Base-by-base conservation (phyloP, 345 rosid species). In the Alliaria petiolata region DNA sequence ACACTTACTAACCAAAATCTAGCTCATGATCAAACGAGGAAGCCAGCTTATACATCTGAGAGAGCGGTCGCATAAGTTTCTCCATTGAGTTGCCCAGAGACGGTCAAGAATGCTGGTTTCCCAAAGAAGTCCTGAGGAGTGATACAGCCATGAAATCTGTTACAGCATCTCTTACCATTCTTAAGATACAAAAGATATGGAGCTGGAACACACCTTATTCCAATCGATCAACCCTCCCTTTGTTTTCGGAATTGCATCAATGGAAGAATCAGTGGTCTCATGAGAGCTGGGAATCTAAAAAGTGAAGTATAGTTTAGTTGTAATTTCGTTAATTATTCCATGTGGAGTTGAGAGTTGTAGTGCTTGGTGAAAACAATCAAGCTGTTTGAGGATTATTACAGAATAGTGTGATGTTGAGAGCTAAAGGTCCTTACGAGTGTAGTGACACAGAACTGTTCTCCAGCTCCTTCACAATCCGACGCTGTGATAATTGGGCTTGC, bases 41-140 rank as follows among this genome's bases (percentile, higher is more conserved):
- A 65, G 56, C 80, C 28, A 45, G 10, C 6, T 50, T 38, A 57
- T 87, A 95, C 99, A 81, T 95, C 96, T 15, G 97, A 84, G 75
- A 95, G 99, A 74, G 99, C 97, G 60, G 93, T 87, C 15, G 97
- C 97, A 73, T 91, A 95, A 70, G 99, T 85, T 86, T 95, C 99
- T 55, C 86, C 99, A 83, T 95, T 95, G 51, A 91, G 99, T 82
- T 95, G 99, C 58, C 99, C 99, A 22, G 97, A 95, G 65, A 95
- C 97, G 1, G 97, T 91, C 81, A 95, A 83, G 84, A 95, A 95
- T 28, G 97, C 96, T 69, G 99, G 96, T 75, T 95, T 91, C 64
- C 89, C 96, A 71, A 95, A 95, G 82, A 91, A 95, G 76, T 95
- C 97, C 99, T 95, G 83, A 38, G 31, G 33, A 76, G 43, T 58